phyloP scores from a whole-genome alignment of 371 early-diverging fungal genomes.

The Rhizomucor miehei region DNA sequence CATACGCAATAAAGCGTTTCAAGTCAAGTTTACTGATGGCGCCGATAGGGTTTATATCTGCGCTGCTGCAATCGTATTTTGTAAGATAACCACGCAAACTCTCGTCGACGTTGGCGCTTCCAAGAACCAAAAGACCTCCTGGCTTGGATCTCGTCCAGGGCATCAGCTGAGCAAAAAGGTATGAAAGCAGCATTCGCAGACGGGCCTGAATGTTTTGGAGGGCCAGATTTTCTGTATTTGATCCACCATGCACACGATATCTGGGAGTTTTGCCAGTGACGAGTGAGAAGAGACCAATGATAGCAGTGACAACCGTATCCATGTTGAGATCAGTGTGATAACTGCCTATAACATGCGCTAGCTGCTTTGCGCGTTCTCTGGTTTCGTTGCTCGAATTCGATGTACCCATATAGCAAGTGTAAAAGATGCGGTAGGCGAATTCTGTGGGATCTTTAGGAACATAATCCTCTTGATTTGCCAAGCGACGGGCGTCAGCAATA shows the following conservation, averaged over 20 bases:
- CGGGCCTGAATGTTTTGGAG: constrained; percentile 98
- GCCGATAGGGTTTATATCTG: constrained; percentile 97
- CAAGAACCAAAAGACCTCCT: constrained; percentile 87
- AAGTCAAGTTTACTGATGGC: constrained; percentile 92
- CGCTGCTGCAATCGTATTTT: constrained; percentile 98
- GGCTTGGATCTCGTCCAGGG: constrained; percentile 82
- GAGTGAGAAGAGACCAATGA: constrained; percentile 71
- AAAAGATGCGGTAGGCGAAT: constrained; percentile 82
- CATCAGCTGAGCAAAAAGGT: constrained; percentile 92
- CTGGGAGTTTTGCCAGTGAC: constrained; percentile 80
- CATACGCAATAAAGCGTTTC: constrained; percentile 76
- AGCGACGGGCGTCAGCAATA: constrained; percentile 70
- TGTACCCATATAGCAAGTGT: constrained; percentile 96
- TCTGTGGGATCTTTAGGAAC: constrained; percentile 80
- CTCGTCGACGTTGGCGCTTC: constrained; percentile 97
- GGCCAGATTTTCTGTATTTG: constrained; percentile 87
- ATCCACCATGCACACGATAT: constrained; percentile 87
- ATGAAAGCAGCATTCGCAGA: constrained; percentile 92
- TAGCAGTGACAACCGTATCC: constrained; percentile 76
- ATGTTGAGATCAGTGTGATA: constrained; percentile 90
- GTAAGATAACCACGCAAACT: constrained; percentile 95
- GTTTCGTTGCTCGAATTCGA: constrained; percentile 88
- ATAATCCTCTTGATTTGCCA: constrained; percentile 57
- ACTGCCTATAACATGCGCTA: constrained; percentile 86
- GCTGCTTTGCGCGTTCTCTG: constrained; percentile 69